A percentile compares a stretch with the other conserved stretches of the same genome.
phyloP scores from a whole-genome alignment of 139 green algal genomes.

The Trebouxia sp. region DNA sequence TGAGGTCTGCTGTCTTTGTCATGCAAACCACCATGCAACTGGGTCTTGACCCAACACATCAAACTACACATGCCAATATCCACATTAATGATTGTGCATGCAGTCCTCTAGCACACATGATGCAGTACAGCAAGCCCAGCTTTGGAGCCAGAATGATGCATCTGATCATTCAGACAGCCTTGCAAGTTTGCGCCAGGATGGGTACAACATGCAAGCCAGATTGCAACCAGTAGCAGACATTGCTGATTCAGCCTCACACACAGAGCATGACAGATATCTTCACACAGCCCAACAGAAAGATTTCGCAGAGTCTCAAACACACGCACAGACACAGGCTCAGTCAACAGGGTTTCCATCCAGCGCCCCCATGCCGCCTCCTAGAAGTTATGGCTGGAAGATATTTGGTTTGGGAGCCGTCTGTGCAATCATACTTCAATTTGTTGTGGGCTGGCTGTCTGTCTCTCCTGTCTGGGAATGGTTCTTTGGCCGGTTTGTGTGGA shows the following conservation, averaged over 20 bases:
- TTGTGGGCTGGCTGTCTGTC: constrained; percentile 43
- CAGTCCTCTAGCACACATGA: neutral
- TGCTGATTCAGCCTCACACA: neutral
- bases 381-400: constrained; percentile 9
- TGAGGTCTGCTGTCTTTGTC: too few species aligned
- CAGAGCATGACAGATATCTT: neutral
- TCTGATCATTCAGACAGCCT: too few species aligned
- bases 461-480: constrained; percentile 46
- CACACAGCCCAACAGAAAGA: too few species aligned
- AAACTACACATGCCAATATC: neutral
- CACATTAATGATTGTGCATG: neutral
- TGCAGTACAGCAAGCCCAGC: neutral
- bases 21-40: too few species aligned
- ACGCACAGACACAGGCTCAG: neutral
- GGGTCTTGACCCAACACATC: neutral
- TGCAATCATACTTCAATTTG: constrained; percentile 41
- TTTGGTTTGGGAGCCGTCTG: constrained; percentile 42
- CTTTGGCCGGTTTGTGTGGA: constrained; percentile 52
- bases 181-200: too few species aligned
- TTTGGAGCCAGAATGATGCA: too few species aligned
- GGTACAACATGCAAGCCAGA: too few species aligned
- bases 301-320: too few species aligned
- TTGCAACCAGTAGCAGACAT: constrained; percentile 5
- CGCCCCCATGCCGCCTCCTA: neutral
- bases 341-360: neutral